phyloP scores from a whole-genome alignment of 108 stramenopile species.

The Thalassiosira profunda region DNA sequence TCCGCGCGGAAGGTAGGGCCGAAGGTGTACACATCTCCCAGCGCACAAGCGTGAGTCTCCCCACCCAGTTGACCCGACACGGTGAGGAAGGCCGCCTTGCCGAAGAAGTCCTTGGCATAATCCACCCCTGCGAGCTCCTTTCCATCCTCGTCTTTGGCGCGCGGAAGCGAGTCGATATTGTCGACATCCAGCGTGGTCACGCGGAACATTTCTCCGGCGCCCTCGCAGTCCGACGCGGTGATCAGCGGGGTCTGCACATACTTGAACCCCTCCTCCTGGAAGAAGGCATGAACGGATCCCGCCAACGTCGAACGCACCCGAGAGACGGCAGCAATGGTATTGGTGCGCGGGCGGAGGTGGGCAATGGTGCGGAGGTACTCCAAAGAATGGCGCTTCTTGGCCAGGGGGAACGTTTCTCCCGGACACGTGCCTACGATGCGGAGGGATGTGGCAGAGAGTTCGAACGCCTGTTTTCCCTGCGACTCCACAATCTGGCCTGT shows the following conservation, averaged over 20 bases:
- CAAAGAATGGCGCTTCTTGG: constrained; percentile 97
- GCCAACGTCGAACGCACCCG: constrained; percentile 93
- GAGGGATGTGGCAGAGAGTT: constrained; percentile 84
- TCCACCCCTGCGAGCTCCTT: constrained; percentile 58
- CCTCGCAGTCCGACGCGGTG: constrained; percentile 98
- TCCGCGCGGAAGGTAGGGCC: constrained; percentile 99
- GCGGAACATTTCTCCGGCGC: constrained; percentile 99
- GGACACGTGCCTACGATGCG: constrained; percentile 93
- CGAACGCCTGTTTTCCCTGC: constrained; percentile 93
- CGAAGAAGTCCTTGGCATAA: constrained; percentile 95
- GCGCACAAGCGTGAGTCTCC: constrained; percentile 97
- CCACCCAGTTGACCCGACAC: constrained; percentile 97
- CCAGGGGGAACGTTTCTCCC: constrained; percentile 95
- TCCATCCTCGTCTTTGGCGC: constrained; percentile 58
- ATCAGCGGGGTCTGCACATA: constrained; percentile 98
- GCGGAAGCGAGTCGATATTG: constrained; percentile 65
- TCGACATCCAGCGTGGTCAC: constrained; percentile 93
- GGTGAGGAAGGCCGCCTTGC: constrained; percentile 94
- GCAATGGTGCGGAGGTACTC: constrained; percentile 98
- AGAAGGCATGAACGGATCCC: constrained; percentile 90
- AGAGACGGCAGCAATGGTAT: constrained; percentile 96
- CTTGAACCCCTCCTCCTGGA: constrained; percentile 91
- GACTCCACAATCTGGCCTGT: constrained; percentile 76
- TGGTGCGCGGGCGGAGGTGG: constrained; percentile 97
- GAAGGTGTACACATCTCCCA: constrained; percentile 99